phyloP scores from a whole-genome alignment of 495 filamentous ascomycete genomes.

The Aspergillus bridgeri region DNA sequence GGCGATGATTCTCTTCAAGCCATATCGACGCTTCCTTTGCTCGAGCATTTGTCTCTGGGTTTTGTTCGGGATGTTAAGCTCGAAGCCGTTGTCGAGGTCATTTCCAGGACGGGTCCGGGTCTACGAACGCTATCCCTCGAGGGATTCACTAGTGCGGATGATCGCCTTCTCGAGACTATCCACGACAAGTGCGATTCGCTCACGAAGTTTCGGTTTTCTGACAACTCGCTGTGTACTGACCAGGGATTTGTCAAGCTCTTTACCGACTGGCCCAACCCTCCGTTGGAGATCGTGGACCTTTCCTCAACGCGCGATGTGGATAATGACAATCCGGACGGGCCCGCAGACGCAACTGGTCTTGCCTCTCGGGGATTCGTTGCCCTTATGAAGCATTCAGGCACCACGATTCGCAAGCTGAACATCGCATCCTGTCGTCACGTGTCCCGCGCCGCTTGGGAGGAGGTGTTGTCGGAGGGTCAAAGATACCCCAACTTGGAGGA shows the following conservation, averaged over 20 bases:
- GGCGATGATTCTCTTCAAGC: conserved; percentile 43
- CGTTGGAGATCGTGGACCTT: conserved; percentile 66
- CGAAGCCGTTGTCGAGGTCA: conserved; percentile 54
- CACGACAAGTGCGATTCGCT: conserved; percentile 65
- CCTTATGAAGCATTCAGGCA: conserved; percentile 80
- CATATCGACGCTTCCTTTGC: conserved; percentile 53
- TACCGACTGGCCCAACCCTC: conserved; percentile 66
- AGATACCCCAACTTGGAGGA: conserved; percentile 62
- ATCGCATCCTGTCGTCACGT: conserved; percentile 80
- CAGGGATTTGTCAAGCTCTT: conserved; percentile 69
- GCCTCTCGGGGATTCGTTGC: conserved; percentile 69
- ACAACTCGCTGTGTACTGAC: conserved; percentile 72
- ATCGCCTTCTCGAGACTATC: conserved; percentile 60
- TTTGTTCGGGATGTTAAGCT: conserved; percentile 53
- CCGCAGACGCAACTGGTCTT: conserved; percentile 58
- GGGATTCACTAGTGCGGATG: conserved; percentile 53
- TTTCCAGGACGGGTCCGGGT: conserved; percentile 54
- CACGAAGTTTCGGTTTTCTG: conserved; percentile 70
- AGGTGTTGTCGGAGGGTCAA: conserved; percentile 60
- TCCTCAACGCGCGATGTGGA: conserved; percentile 72
- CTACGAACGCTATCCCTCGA: conserved; percentile 72
- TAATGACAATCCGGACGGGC: conserved; percentile 59
- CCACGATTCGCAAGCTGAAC: conserved; percentile 58
- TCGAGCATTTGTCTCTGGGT: conserved; percentile 72
- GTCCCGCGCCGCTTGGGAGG: conserved; percentile 59